Evolutionary conservation across 768 basidiomycete species (phyloP).

Genomic region (Saitozyma sp.): DNA sequence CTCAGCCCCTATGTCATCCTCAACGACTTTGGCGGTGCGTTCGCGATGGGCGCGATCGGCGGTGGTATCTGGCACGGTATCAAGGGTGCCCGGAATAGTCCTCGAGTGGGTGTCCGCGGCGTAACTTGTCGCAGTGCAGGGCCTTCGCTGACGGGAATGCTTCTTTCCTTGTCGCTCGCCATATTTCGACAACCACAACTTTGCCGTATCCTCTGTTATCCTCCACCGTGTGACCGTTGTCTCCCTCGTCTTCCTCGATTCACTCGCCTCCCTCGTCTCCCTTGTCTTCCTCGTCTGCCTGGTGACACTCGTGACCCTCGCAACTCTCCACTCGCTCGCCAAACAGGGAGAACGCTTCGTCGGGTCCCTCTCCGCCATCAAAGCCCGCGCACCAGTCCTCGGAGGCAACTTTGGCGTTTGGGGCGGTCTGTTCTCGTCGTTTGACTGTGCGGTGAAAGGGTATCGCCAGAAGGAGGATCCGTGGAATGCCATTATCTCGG

Average conservation of each 20-base stretch:
- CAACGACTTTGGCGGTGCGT: constrained; percentile 96
- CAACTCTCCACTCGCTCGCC: not conserved
- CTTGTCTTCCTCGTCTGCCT: too few relatives aligned
- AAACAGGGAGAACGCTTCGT: constrained; percentile 85
- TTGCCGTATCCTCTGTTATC: too few relatives aligned
- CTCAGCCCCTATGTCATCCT: constrained; percentile 94
- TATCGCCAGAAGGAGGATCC: constrained; percentile 96
- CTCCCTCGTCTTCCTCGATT: too few relatives aligned
- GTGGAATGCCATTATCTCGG: constrained; percentile 98
- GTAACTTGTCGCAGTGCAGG: constrained; percentile 12
- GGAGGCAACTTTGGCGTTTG: constrained; percentile 81
- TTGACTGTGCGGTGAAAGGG: constrained; percentile 97
- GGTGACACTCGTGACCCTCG: not conserved
- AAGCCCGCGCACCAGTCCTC: constrained; percentile 95
- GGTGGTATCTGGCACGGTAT: constrained; percentile 99
- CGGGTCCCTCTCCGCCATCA: constrained; percentile 92
- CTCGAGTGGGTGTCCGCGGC: constrained; percentile 63
- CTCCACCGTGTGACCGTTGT: too few relatives aligned
- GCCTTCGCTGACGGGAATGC: too few relatives aligned
- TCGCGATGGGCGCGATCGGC: constrained; percentile 96
- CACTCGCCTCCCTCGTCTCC: too few relatives aligned
- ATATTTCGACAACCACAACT: too few relatives aligned
- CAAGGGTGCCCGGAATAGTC: constrained; percentile 95
- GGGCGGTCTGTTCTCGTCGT: constrained; percentile 96
- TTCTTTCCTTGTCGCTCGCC: too few relatives aligned